A percentile compares a stretch with the other conserved stretches of the same genome.
Evolutionary conservation across 177 flowering plant species (phyloP).

Genomic region (Vitis hybrid): DNA sequence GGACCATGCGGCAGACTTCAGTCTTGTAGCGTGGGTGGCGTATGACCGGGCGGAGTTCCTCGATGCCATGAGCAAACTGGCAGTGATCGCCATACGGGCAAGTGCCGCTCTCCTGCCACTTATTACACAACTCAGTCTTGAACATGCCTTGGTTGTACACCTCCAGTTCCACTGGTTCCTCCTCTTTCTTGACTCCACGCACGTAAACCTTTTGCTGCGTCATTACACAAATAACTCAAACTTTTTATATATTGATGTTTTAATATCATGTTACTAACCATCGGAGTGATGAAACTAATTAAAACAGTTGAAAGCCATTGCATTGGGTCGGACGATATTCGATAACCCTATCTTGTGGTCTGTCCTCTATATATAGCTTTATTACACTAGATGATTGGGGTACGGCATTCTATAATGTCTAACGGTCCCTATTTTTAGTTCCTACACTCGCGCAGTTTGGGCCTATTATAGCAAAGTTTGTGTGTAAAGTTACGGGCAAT

Average conservation of each 20-base stretch:
- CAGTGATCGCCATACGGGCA: conserved; percentile 85
- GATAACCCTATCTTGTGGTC: too few relatives aligned
- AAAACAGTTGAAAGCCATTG: too few relatives aligned
- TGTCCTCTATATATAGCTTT: too few relatives aligned
- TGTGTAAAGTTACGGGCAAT: too few relatives aligned
- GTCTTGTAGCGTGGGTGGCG: conserved; percentile 98
- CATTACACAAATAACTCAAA: conserved; percentile 4
- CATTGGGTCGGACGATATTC: too few relatives aligned
- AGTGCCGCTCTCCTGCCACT: conserved; percentile 78
- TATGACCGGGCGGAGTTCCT: conserved; percentile 84
- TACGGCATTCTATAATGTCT: too few relatives aligned
- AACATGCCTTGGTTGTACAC: conserved; percentile 83
- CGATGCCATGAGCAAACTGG: conserved; percentile 86
- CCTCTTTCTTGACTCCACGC: conserved; percentile 54
- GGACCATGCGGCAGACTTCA: conserved; percentile 91
- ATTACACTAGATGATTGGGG: too few relatives aligned
- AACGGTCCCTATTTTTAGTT: too few relatives aligned
- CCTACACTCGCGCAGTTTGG: too few relatives aligned
- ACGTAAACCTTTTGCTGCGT: conserved; percentile 64
- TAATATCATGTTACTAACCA: not conserved
- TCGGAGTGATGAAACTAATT: too few relatives aligned
- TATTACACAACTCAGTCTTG: conserved; percentile 94
- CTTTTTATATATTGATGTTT: not conserved
- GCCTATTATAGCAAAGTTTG: too few relatives aligned
- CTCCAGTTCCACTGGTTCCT: conserved; percentile 58